Percentiles rank a stretch among this genome's conserved stretches.
phyloP scores from a whole-genome alignment of 2,329 filamentous ascomycete species.

The Xylariaceae sp. region DNA sequence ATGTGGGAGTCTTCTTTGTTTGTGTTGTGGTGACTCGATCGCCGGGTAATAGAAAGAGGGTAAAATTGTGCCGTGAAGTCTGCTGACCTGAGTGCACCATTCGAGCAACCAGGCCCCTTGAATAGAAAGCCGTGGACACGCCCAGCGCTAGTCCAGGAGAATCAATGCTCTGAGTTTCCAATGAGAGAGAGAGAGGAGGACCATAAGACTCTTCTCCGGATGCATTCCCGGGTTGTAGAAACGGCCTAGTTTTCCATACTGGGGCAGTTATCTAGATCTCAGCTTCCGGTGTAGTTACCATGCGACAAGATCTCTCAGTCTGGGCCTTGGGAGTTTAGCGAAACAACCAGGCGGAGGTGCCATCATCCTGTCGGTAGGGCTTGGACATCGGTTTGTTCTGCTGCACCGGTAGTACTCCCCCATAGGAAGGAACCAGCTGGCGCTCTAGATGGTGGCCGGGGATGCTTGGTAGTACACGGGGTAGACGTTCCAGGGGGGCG shows the following conservation, averaged over 20 bases:
- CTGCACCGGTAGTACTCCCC: slow-evolving; percentile 32
- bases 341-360: slow-evolving; percentile 35
- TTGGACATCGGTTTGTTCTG: slow-evolving; percentile 22
- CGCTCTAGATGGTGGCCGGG: slow-evolving; percentile 22
- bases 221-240: slow-evolving; percentile 23
- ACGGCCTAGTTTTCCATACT: neutral
- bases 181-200: neutral
- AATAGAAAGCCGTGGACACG: neutral
- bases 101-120: neutral
- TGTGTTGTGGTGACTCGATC: slow-evolving; percentile 14
- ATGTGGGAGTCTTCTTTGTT: slow-evolving; percentile 22
- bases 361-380: slow-evolving; percentile 30
- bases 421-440: slow-evolving; percentile 20
- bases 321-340: slow-evolving; percentile 31
- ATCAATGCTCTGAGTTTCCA: neutral
- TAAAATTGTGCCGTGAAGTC: neutral
- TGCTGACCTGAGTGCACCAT: neutral
- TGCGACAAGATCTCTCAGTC: slow-evolving; percentile 28
- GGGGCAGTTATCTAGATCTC: neutral
- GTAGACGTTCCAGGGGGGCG: slow-evolving; percentile 34
- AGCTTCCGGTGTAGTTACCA: slow-evolving; percentile 11
- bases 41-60: neutral
- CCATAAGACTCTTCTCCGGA: neutral
- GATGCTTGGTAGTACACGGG: slow-evolving; percentile 34
- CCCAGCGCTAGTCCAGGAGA: neutral